phyloP scores from a whole-genome alignment of 164 flowering plant species.

The Vitis amurensis region DNA sequence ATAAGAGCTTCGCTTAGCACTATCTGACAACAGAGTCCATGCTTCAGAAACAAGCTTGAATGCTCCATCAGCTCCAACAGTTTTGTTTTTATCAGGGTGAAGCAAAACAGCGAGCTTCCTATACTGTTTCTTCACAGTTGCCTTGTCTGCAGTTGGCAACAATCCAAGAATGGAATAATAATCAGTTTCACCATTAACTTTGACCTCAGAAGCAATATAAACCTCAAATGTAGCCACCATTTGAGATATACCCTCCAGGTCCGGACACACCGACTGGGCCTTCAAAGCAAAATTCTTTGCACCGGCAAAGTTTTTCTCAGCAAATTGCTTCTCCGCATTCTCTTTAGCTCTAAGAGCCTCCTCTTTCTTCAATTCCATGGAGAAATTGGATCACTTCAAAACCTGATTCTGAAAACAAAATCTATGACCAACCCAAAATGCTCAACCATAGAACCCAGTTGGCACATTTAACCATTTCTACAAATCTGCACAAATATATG shows the following conservation, averaged over 20 bases:
- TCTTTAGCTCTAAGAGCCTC: constrained; percentile 67
- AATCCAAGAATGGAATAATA: constrained; percentile 71
- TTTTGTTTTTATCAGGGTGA: constrained; percentile 81
- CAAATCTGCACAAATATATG: constrained; percentile 14
- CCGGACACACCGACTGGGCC: constrained; percentile 63
- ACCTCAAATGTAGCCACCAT: constrained; percentile 78
- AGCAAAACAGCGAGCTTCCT: constrained; percentile 75
- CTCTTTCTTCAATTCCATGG: constrained; percentile 60
- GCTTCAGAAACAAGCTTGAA: constrained; percentile 82
- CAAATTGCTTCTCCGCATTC: constrained; percentile 60
- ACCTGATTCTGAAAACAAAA: constrained; percentile 9
- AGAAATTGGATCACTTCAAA: constrained; percentile 19
- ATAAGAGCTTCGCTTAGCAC: constrained; percentile 45
- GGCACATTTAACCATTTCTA: constrained; percentile 1
- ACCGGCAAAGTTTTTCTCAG: constrained; percentile 51
- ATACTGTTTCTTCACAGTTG: constrained; percentile 61
- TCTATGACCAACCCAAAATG: constrained; percentile 17
- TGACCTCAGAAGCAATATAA: constrained; percentile 51
- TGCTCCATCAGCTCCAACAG: constrained; percentile 88
- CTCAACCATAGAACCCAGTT: constrained; percentile 10
- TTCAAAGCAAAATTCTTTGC: constrained; percentile 67
- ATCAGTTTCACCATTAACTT: constrained; percentile 57
- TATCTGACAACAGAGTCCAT: constrained; percentile 63
- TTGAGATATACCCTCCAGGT: constrained; percentile 72
- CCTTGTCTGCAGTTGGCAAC: constrained; percentile 54